Base-by-base conservation (phyloP, 2,329 filamentous ascomycete genomes). In the Diaporthe velutina region DNA sequence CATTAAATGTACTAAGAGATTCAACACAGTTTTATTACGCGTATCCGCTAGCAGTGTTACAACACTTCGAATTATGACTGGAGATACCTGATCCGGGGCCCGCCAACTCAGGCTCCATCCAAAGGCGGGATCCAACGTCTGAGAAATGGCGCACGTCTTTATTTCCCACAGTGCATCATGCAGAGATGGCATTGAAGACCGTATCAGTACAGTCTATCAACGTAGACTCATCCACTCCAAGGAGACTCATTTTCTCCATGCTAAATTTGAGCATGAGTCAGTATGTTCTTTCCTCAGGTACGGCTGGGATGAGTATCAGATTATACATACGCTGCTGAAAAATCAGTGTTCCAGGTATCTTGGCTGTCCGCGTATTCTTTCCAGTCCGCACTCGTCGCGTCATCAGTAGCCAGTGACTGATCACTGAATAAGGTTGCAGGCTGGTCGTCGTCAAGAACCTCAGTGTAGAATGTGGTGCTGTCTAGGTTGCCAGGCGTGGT, bases 131-230 rank as follows among this genome's bases (percentile, higher is more conserved):
- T 42, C 10, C 17, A 48, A 48, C 22, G 19, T 13, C 10, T 25
- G 48, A 8, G 12, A 15, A 25, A 25, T 25, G 9, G 48, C 22
- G 48, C 48, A 50, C 5, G 22, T 25, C 13, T n/a, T 13, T 19
- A n/a, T 48, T 22, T 13, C 19, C 25, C 9, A 54, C 13, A 45
- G 35, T 17, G n/a, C 28, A 1, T 45, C 9, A 64, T 54, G 8
- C n/a, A 6, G 50, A 45, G 8, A 57, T 40, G 10, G 25, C 54
- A 1, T 4, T 17, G 19, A 73, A 73, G 2, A 73, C 48, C 22
- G 50, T 60, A 38, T 77, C 77, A 2, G 80, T 78, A 76, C 80
- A 81, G 33, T 81, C 80, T 3, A 76, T 76, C 42, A 81, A 71
- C 57, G 66, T 78, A 0, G 76, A 71, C 28, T 74, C 77, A 48